Evolutionary conservation across 2,329 filamentous ascomycete genomes (phyloP), one percentile per base, ranked within the genome.

Genomic region (Pseudogymnoascus sp.): DNA sequence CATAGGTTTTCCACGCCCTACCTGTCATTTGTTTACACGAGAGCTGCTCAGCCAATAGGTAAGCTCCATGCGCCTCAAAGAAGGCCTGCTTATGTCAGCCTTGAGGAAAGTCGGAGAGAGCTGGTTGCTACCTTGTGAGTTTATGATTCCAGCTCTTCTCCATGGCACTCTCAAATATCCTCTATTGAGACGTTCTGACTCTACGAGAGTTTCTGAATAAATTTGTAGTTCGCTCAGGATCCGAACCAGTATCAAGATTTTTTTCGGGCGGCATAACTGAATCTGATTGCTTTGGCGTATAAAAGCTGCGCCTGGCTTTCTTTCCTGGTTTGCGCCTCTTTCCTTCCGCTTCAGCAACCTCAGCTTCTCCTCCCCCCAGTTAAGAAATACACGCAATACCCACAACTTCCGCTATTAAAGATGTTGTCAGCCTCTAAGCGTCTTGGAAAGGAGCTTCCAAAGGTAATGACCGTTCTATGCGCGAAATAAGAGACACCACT

Each of bases 401-500:
- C 49, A 55, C 49, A 33, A 33, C 49, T 19, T 33, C 49, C 16
- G 23, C 23, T 16, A 11, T 52, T 33, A 28, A 60, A 60, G 23
- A 60, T 60, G 76, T 69, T 73, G 65, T 76, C 78, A 66, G 81
- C 82, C 61, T 75, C 79, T 16, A 86, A 85, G 72, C 77, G 84
- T 39, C 72, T 87, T 65, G 76, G 77, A 49, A 87, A 87, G 72
- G 84, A 87, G 75, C 75, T 85, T 33, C 71, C 72, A 41, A 86
- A 85, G 78, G 83, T 84, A 72, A 41, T 70, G 36, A 16, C 14
- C 42, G 23, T 14, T 19, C 28, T 55, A 11, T 55, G 28, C 49
- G 30, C 28, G 25, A 11, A 16, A 22, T 11, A 22, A 9, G 45
- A 66, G 38, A 14, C 58, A n/a, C 23, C 35, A 19, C 60, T 58